A percentile compares a stretch with the other conserved stretches of the same genome.
phyloP scores from a whole-genome alignment of 345 rosid genomes.

The Eucalyptus fibrosa region DNA sequence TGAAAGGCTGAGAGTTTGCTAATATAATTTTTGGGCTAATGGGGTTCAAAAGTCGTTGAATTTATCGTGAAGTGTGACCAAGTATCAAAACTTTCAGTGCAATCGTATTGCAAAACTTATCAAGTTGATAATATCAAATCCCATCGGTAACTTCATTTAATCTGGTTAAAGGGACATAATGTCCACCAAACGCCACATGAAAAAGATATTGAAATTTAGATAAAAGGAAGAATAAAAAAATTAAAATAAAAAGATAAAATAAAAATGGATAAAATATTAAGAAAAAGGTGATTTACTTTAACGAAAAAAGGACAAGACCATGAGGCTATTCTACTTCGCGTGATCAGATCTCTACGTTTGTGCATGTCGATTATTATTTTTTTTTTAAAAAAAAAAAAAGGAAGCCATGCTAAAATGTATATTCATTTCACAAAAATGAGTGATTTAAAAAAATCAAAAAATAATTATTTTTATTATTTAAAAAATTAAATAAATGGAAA shows the following conservation, averaged over 20 bases:
- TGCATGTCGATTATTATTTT: not conserved
- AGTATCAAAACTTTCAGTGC: accelerated
- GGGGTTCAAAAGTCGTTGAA: accelerated
- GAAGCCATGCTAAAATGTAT: too few relatives aligned
- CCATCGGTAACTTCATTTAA: accelerated
- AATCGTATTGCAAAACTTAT: not conserved
- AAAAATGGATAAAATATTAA: not conserved
- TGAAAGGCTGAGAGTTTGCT: not conserved
- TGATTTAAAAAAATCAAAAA: too few relatives aligned
- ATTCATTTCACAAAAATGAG: too few relatives aligned
- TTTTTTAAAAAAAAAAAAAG: too few relatives aligned
- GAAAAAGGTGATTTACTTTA: not conserved
- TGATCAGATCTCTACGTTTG: not conserved
- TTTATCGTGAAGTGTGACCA: accelerated
- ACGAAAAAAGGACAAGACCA: not conserved
- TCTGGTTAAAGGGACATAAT: not conserved
- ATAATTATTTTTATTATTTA: too few relatives aligned
- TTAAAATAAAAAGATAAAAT: too few relatives aligned
- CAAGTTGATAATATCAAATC: not conserved
- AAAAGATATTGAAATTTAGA: not conserved
- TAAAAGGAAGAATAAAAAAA: not conserved
- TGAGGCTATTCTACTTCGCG: not conserved
- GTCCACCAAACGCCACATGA: not conserved
- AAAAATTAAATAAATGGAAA: too few relatives aligned
- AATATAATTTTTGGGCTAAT: not conserved